Evolutionary conservation across 1,284 basidiomycete genomes (phyloP).

Genomic region (Mycena citricolor): DNA sequence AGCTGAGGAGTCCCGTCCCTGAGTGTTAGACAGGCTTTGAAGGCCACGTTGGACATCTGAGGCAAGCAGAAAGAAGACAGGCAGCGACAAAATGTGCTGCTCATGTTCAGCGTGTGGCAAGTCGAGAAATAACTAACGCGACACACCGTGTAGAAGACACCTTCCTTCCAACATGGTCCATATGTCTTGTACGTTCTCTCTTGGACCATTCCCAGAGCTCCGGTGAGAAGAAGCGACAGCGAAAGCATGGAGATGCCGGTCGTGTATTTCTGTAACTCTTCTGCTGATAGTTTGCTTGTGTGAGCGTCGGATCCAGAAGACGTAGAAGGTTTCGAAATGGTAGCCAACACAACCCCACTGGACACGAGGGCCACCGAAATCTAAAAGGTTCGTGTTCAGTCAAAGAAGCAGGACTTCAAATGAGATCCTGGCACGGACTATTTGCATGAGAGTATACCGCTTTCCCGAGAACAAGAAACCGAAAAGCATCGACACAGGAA

Average conservation of each 20-base stretch:
- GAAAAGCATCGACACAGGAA: conserved; percentile 69
- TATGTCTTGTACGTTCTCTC: conserved; percentile 76
- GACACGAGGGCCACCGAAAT: conserved; percentile 74
- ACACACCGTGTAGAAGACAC: conserved; percentile 79
- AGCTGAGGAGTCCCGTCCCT: conserved; percentile 27
- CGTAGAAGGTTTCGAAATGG: conserved; percentile 60
- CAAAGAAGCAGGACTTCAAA: background rate
- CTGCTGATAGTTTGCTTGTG: conserved; percentile 23
- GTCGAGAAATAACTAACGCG: background rate
- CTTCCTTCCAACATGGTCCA: conserved; percentile 82
- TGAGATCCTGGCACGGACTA: conserved; percentile 45
- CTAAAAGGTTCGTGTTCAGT: conserved; percentile 34
- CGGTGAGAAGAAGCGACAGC: conserved; percentile 71
- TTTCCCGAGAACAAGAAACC: conserved; percentile 57
- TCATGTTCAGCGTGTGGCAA: background rate
- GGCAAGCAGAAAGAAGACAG: conserved; percentile 68
- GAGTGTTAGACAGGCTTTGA: conserved; percentile 37
- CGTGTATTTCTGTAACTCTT: conserved; percentile 52
- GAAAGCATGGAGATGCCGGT: conserved; percentile 74
- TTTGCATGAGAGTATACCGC: conserved; percentile 61
- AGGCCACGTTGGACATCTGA: conserved; percentile 58
- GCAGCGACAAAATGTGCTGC: conserved; percentile 72
- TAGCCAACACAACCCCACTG: conserved; percentile 73
- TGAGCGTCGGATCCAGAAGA: conserved; percentile 31
- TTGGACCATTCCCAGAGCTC: conserved; percentile 77